Conservation (phyloP, 2,329 filamentous ascomycete genomes). For the Alternaria solani region DNA sequence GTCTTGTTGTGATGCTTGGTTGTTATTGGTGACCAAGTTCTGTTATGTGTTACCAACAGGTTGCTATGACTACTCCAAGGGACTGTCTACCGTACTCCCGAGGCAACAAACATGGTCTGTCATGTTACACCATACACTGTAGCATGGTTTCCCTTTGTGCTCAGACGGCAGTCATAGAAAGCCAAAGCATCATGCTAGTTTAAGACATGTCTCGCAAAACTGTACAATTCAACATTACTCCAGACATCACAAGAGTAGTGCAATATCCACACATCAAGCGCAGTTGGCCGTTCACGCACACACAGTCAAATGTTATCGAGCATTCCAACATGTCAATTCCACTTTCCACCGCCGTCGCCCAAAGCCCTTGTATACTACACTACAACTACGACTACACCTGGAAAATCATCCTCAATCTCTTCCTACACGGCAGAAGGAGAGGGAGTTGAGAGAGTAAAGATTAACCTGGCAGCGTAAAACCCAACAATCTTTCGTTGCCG, state of each 20-base stretch:
- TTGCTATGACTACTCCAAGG: not conserved
- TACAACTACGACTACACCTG: slow-evolving; percentile 3
- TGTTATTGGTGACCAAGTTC: not conserved
- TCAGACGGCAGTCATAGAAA: not conserved
- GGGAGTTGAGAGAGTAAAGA: slow-evolving; percentile 5
- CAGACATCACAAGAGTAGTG: not conserved
- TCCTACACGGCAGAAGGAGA: not conserved
- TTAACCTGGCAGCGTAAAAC: slow-evolving; percentile 2
- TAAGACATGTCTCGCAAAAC: not conserved
- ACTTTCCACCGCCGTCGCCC: not conserved
- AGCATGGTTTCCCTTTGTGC: not conserved
- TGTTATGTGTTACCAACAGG: not conserved
- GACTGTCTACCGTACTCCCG: not conserved
- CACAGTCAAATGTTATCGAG: not conserved
- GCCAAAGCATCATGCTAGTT: too few relatives aligned
- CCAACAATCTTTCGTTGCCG: slow-evolving; percentile 3
- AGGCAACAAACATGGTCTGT: not conserved
- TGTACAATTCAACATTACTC: not conserved
- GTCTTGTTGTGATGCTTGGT: not conserved
- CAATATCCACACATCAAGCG: not conserved
- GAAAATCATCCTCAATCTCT: slow-evolving; percentile 2
- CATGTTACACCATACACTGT: not conserved
- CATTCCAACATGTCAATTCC: slow-evolving; percentile 8
- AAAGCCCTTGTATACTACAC: slow-evolving; percentile 4
- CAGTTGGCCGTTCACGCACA: not conserved